Evolutionary conservation across 2,329 filamentous ascomycete genomes (phyloP).

Genomic region (Ceratocystis eucalypticola): DNA sequence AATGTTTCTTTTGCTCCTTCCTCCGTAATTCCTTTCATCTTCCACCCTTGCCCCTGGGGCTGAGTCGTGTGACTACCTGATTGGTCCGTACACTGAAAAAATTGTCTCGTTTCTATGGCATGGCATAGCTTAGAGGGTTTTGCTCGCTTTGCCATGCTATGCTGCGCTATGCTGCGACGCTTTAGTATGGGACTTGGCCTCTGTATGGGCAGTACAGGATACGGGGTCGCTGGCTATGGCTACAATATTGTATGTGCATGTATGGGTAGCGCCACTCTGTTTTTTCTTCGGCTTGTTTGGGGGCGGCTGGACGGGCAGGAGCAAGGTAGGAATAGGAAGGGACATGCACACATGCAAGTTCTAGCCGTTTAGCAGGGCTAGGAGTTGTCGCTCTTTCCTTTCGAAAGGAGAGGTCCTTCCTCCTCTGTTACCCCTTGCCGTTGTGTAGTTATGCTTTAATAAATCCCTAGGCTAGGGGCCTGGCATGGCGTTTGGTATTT

Average conservation of each 20-base stretch:
- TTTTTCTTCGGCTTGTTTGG: background rate
- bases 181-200: no score
- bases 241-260: background rate
- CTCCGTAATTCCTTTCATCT: slow-evolving; percentile 5
- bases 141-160: no score
- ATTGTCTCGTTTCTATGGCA: slow-evolving; percentile 9
- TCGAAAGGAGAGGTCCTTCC: background rate
- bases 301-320: no score
- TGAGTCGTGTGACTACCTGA: background rate
- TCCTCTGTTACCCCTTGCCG: background rate
- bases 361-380: slow-evolving; percentile 14
- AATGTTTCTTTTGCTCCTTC: slow-evolving; percentile 5
- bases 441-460: background rate
- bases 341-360: background rate
- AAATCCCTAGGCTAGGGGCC: background rate
- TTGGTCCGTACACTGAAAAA: background rate
- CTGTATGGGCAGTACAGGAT: no score
- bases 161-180: no score
- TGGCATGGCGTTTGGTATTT: no score
- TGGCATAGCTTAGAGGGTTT: slow-evolving; percentile 1
- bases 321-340: background rate
- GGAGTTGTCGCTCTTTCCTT: background rate
- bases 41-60: slow-evolving; percentile 2
- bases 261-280: background rate
- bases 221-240: no score